Evolutionary conservation across 2,329 filamentous ascomycete genomes (phyloP), one percentile per base, ranked within the genome.

Genomic region (Graphilbum fragrans): DNA sequence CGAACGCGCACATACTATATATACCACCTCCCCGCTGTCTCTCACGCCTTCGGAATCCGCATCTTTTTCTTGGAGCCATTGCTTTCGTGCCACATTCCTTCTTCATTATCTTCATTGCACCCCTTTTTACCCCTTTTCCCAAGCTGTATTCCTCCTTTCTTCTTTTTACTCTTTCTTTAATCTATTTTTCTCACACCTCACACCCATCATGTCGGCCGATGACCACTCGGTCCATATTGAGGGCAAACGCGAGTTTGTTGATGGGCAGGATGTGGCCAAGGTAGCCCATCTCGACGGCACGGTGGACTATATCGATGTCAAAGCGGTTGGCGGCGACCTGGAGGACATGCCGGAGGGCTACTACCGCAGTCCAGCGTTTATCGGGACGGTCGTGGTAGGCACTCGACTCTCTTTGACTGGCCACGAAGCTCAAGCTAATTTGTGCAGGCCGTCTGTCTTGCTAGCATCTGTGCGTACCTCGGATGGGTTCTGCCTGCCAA

Each of bases 261-360:
- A 37, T 16, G 51, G 50, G 35, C 51, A 47, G 23, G 44, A 50
- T 12, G 51, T 54, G n/a, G 52, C 53, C 35, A 57, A 55, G 44
- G 52, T 58, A 14, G 48, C 54, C 29, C 54, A 64, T 43, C 55
- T 60, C 11, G 64, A 67, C 46, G 64, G 63, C 20, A 58, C 58
- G 12, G 50, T 66, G 38, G 60, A 66, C 51, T 57, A 61, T 38
- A 54, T 67, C 44, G 63, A 65, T 45, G 49, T 56, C 3, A 54
- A 62, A 25, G 63, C 62, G 34, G 51, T 67, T n/a, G 65, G 64
- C 6, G 64, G 64, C 9, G 58, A 62, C 4, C 42, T 59, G 5
- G 55, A 58, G 6, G 50, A 52, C 10, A 63, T 67, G 62, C 63
- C 62, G 1, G 39, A 42, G 22, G 62, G 63, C 12, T 66, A 66